phyloP scores from a whole-genome alignment of 2,329 filamentous ascomycete genomes.

The Pseudofabraea citricarpa region DNA sequence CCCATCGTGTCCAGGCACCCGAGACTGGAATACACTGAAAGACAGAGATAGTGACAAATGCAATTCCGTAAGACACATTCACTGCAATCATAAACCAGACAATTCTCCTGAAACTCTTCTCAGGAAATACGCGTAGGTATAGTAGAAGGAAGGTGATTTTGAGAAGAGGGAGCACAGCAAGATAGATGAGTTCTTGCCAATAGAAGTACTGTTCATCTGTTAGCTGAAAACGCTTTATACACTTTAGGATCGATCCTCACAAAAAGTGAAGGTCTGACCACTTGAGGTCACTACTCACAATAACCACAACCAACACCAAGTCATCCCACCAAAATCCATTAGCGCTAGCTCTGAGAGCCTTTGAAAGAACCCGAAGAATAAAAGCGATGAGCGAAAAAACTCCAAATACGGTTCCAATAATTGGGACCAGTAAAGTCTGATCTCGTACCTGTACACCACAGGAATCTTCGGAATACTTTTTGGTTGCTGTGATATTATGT shows the following conservation, averaged over 20 bases:
- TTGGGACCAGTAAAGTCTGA: background rate
- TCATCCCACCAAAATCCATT: background rate
- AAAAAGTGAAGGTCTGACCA: no score
- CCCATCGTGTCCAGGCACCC: slow-evolving; percentile 50
- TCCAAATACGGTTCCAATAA: background rate
- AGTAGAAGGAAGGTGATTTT: slow-evolving; percentile 12
- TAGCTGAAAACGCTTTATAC: no score
- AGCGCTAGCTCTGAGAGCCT: background rate
- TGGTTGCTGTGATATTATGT: background rate
- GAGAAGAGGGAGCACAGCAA: slow-evolving; percentile 9
- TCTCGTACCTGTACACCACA: background rate
- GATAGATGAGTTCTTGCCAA: slow-evolving; percentile 13
- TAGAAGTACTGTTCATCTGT: slow-evolving; percentile 5
- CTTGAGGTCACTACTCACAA: background rate
- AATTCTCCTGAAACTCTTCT: slow-evolving; percentile 6
- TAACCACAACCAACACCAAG: background rate
- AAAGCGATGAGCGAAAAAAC: background rate
- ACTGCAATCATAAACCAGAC: slow-evolving; percentile 6
- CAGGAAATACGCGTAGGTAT: slow-evolving; percentile 15
- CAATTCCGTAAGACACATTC: slow-evolving; percentile 5
- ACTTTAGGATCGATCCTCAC: no score
- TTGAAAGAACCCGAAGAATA: background rate
- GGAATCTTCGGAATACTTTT: slow-evolving; percentile 1
- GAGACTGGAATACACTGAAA: slow-evolving; percentile 44
- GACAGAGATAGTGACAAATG: slow-evolving; percentile 11